Evolutionary conservation across 495 filamentous ascomycete species (phyloP), one percentile per base, ranked within the genome.

Genomic region (Margaritispora aquatica): DNA sequence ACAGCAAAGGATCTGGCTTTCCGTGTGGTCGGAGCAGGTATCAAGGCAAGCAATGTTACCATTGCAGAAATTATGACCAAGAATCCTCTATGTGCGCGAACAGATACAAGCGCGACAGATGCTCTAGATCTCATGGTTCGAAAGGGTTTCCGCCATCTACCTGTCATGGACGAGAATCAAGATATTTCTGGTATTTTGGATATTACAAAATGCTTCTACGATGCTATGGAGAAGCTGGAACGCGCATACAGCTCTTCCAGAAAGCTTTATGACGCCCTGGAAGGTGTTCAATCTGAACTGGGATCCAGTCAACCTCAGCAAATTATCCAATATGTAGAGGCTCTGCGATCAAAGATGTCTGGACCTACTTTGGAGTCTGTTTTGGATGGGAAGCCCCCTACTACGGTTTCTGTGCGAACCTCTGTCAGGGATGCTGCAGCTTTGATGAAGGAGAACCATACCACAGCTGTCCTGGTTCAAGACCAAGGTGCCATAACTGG

Each of bases 31-130:
- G 94, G 92, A 52, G 83, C 86, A 34, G 95, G 95, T n/a, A 77
- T 95, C 64, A 95, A 96, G 75, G 88, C 94, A 10, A 85, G 82
- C 68, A 87, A 86, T 68, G 84, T 97, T 62, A 96, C 89, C 7
- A 97, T 99, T 66, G 88, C 89, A 54, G 91, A 97, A 62, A 99
- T 99, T 71, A 99, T 99, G 94, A 99, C 94, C 64, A 96, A 97
- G 79, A 99, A 99, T 71, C 94, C 94, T 1, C 80, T 99, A 29
- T 99, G 94, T 68, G 94, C 94, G 8, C 83, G 93, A 69, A 99
- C 94, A 31, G 94, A 99, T 68, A 99, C 94, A 20, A 96, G 92
- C 75, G 94, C 94, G 20, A 99, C 94, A 41, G 94, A 98, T 75
- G 94, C 94, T 23, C 76, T 98, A 59, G 92, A 98, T 70, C 79